These are phyloP conservation scores for Phlebiopsis flavidoalba DNA, from an alignment of 768 basidiomycete species.

Conservation along the genomic window DNA sequence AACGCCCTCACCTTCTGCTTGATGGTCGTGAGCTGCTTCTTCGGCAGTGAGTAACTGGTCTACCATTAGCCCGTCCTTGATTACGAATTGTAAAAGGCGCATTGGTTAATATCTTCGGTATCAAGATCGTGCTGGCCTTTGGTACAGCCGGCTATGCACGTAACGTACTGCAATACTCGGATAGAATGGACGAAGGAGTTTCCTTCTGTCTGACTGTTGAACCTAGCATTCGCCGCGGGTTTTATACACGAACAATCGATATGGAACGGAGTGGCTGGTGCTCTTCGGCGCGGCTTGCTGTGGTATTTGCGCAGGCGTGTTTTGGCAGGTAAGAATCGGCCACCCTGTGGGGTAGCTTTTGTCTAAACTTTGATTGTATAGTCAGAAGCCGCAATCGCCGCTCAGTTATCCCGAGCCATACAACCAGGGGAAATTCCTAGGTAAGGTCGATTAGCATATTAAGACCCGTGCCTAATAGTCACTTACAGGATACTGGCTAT, in stretches of 20 bases:
- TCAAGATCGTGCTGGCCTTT: background rate
- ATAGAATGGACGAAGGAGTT: background rate
- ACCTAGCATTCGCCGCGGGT: background rate
- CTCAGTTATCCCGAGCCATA: background rate
- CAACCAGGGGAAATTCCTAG: background rate
- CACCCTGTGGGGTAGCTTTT: background rate
- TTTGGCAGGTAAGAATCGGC: background rate
- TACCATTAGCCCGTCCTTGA: no score
- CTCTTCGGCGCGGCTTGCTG: background rate
- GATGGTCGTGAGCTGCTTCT: background rate
- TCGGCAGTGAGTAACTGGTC: background rate
- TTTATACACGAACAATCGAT: background rate
- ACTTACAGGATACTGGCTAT: background rate
- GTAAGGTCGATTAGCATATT: background rate
- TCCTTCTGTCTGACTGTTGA: background rate
- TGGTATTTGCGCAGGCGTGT: background rate
- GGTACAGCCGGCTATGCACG: background rate
- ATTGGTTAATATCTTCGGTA: background rate
- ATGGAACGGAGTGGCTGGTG: background rate
- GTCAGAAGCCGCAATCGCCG: background rate
- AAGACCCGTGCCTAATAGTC: background rate
- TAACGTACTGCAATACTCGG: background rate
- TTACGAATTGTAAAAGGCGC: background rate
- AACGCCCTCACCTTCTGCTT: background rate
- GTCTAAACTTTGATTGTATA: background rate